These are phyloP conservation scores for Chrysanthemum makinoi DNA, from an alignment of 129 eudicot species.

Conservation along the genomic window DNA sequence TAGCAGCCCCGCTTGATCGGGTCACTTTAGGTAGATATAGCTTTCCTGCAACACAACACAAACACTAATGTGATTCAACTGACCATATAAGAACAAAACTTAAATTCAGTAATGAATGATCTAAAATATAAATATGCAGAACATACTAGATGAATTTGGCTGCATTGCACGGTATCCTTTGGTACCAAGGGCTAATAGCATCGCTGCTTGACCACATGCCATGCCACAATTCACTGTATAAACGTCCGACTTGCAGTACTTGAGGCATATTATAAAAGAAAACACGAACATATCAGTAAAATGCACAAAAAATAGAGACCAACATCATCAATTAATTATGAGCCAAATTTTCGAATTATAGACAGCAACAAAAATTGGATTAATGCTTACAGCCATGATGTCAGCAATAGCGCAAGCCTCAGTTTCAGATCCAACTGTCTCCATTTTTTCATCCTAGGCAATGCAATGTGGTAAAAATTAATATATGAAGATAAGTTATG, in stretches of 20 bases:
- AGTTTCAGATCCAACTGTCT: conserved; percentile 68
- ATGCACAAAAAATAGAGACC: not conserved
- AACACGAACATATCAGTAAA: not conserved
- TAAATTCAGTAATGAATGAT: not conserved
- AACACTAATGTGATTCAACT: not conserved
- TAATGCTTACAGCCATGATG: conserved; percentile 64
- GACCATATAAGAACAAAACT: not conserved
- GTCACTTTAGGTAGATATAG: conserved; percentile 66
- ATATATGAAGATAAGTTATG: conserved; percentile 1
- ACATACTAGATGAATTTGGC: conserved; percentile 73
- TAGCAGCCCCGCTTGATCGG: conserved; percentile 66
- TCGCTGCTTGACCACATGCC: conserved; percentile 98
- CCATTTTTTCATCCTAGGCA: conserved; percentile 58
- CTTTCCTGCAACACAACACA: conserved; percentile 53
- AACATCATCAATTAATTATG: not conserved
- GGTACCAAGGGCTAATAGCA: conserved; percentile 79
- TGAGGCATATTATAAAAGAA: conserved; percentile 7
- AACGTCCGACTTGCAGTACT: conserved; percentile 62
- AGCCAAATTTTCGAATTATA: not conserved
- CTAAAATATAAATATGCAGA: not conserved
- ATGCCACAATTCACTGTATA: conserved; percentile 68
- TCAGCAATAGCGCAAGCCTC: conserved; percentile 87
- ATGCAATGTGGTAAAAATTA: conserved; percentile 16
- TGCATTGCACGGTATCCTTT: conserved; percentile 68
- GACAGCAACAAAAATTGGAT: conserved; percentile 1